A percentile compares a stretch with the other conserved stretches of the same genome.
Evolutionary conservation across 2,329 filamentous ascomycete genomes (phyloP).

Genomic region (Cladorrhinum sp.): DNA sequence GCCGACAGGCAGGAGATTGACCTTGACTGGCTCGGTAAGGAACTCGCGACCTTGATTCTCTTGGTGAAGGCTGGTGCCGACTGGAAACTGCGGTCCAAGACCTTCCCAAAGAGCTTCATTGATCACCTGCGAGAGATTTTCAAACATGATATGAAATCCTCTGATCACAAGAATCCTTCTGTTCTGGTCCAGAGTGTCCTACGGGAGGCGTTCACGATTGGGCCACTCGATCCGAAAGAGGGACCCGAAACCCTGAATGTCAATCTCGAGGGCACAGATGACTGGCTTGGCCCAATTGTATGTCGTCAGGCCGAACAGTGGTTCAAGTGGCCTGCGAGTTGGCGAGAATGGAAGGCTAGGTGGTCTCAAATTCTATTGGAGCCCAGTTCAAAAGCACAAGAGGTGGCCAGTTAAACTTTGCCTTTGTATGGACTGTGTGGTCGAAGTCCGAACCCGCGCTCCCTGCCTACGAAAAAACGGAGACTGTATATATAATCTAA

Average conservation of each 20-base stretch:
- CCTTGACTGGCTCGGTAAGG: not conserved
- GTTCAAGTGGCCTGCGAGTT: not conserved
- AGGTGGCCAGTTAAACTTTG: too few relatives aligned
- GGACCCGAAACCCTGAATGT: not conserved
- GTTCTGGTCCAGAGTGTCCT: not conserved
- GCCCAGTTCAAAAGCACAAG: not conserved
- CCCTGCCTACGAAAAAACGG: too few relatives aligned
- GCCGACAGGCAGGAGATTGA: not conserved
- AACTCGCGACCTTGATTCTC: not conserved
- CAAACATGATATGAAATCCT: not conserved
- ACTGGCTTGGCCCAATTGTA: not conserved
- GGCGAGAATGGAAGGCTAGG: not conserved
- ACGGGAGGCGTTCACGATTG: not conserved
- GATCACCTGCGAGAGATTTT: not conserved
- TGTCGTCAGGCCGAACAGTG: not conserved
- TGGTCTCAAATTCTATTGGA: not conserved
- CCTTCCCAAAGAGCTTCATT: not conserved
- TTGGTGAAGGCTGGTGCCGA: not conserved
- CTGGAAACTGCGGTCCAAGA: not conserved
- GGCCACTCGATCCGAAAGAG: not conserved
- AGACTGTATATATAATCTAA: too few relatives aligned
- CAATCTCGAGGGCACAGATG: not conserved
- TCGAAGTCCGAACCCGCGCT: too few relatives aligned
- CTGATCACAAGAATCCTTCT: not conserved
- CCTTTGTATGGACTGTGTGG: too few relatives aligned